Evolutionary conservation across 805 yeast genomes (phyloP).

Genomic region (Ogataea salicorniae): DNA sequence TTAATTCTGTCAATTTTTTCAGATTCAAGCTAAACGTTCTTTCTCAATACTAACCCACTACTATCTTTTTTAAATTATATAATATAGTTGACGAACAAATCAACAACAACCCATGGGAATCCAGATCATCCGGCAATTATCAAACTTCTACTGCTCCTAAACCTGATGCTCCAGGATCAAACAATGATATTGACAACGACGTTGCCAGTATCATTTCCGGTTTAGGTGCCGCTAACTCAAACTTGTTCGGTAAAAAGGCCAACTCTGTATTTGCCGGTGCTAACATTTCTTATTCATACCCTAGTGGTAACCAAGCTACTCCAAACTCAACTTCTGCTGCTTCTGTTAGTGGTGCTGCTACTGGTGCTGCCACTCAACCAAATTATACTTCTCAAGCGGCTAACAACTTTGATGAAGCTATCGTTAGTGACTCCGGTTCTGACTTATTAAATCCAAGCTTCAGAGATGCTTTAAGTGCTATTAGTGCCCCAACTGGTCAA

Average conservation of each 20-base stretch:
- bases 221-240: slow-evolving; percentile 22
- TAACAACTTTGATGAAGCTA: slow-evolving; percentile 21
- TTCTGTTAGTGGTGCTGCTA: slow-evolving; percentile 1
- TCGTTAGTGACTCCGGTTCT: slow-evolving; percentile 28
- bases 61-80: background rate
- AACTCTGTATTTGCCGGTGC: slow-evolving; percentile 23
- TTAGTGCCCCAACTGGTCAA: slow-evolving; percentile 30
- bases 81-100: slow-evolving; percentile 24
- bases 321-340: slow-evolving; percentile 5
- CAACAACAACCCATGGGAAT: slow-evolving; percentile 27
- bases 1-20: background rate
- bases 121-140: slow-evolving; percentile 16
- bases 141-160: slow-evolving; percentile 17
- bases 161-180: slow-evolving; percentile 13
- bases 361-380: slow-evolving; percentile 2
- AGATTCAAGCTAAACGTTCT: background rate
- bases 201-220: slow-evolving; percentile 32
- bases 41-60: background rate
- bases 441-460: slow-evolving; percentile 22
- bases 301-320: background rate
- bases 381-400: background rate
- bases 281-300: slow-evolving; percentile 8
- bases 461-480: slow-evolving; percentile 29
- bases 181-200: slow-evolving; percentile 20
- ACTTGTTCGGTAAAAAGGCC: slow-evolving; percentile 19